These are phyloP conservation scores for Truncatella angustata DNA, from an alignment of 2,329 filamentous ascomycete genomes.

Conservation along the genomic window DNA sequence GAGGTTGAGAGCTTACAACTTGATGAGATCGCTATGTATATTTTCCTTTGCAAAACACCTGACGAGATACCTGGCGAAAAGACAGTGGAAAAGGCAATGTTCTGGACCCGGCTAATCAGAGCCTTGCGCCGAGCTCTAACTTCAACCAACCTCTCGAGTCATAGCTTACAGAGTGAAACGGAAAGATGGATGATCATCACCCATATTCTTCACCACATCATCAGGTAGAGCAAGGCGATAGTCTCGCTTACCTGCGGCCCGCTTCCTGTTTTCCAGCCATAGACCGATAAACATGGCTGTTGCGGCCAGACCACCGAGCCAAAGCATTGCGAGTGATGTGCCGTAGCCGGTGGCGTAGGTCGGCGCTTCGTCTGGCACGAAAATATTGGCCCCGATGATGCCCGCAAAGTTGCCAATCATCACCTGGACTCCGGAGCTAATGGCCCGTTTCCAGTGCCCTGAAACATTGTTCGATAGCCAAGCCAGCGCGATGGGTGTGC, in stretches of 20 bases:
- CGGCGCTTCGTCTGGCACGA: conserved; percentile 30
- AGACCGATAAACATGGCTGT: conserved; percentile 38
- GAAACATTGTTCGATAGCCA: conserved; percentile 54
- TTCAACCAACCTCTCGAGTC: no score
- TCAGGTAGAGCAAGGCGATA: conserved; percentile 33
- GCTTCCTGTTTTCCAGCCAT: conserved; percentile 42
- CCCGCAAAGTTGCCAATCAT: conserved; percentile 46
- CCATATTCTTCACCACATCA: conserved; percentile 45
- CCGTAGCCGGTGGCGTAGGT: conserved; percentile 36
- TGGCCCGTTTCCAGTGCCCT: conserved; percentile 51
- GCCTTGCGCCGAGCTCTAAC: no score
- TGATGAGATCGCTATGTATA: no score
- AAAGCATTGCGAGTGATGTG: conserved; percentile 29
- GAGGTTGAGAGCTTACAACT: no score
- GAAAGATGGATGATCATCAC: conserved; percentile 50
- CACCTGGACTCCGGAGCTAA: conserved; percentile 47
- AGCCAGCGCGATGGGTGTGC: conserved; percentile 34
- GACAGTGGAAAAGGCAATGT: no score
- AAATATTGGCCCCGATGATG: conserved; percentile 34
- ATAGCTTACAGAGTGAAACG: conserved; percentile 32
- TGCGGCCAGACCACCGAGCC: conserved; percentile 31
- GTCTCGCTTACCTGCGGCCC: conserved; percentile 45
- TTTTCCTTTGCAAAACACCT: no score
- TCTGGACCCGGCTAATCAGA: no score
- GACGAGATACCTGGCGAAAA: no score